Percentiles rank a stretch among this genome's conserved stretches.
Conservation (phyloP, 148 eudicot genomes). For the Dianthus caryophyllus region DNA sequence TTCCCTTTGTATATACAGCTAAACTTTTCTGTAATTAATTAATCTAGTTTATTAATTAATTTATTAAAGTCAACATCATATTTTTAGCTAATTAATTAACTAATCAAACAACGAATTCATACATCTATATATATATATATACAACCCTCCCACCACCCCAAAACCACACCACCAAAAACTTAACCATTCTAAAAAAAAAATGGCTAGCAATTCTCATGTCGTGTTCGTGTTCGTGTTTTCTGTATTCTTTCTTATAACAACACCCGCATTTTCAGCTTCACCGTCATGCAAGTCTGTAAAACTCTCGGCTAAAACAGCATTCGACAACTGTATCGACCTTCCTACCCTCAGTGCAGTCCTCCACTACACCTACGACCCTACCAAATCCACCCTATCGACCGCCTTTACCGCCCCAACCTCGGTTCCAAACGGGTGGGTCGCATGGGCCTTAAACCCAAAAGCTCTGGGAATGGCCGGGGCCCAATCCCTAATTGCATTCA, state of each 20-base stretch:
- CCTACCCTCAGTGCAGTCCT: slow-evolving; percentile 43
- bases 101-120: neutral
- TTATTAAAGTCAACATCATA: slow-evolving; percentile 5
- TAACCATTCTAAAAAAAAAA: neutral
- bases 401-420: slow-evolving; percentile 52
- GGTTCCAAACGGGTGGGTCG: slow-evolving; percentile 42
- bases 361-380: slow-evolving; percentile 46
- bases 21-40: neutral
- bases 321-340: slow-evolving; percentile 42
- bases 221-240: neutral
- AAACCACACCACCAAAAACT: neutral
- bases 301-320: slow-evolving; percentile 24
- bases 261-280: neutral
- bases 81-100: neutral
- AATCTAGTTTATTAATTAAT: no score
- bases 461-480: slow-evolving; percentile 28
- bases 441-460: slow-evolving; percentile 44
- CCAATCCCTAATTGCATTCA: slow-evolving; percentile 28
- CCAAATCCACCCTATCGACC: slow-evolving; percentile 36
- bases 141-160: neutral
- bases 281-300: slow-evolving; percentile 36
- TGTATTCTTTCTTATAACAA: neutral
- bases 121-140: neutral
- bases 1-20: neutral
- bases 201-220: neutral